Conservation (phyloP, 768 basidiomycete genomes). For the Lanmaoa rubissima region DNA sequence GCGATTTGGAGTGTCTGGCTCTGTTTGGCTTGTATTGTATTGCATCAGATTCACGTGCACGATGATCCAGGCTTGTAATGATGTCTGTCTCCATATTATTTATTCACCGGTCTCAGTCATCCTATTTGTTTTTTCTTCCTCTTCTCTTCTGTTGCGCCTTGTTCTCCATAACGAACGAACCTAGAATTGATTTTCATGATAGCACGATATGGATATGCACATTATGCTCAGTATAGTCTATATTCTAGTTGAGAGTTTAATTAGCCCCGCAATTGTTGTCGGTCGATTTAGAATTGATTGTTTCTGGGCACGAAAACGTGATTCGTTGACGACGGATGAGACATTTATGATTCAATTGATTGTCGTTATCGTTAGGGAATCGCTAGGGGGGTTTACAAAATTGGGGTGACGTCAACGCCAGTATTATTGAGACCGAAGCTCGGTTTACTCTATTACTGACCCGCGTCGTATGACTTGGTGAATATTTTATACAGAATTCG, state of each 20-base stretch:
- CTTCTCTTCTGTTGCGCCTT: neutral
- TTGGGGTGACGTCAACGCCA: neutral
- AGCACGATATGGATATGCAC: slow-evolving; percentile 12
- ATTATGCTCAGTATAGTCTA: slow-evolving; percentile 27
- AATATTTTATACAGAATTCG: no score
- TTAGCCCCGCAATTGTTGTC: slow-evolving; percentile 1
- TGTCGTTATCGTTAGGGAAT: neutral
- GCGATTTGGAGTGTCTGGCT: slow-evolving; percentile 3
- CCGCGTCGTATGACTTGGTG: no score
- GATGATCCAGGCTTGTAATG: neutral
- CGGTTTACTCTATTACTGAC: no score
- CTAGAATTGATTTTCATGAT: neutral
- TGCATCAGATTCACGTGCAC: neutral
- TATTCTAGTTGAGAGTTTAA: slow-evolving; percentile 23
- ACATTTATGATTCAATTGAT: neutral
- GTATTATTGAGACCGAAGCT: no score
- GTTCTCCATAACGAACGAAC: neutral
- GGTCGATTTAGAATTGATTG: neutral
- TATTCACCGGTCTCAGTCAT: slow-evolving; percentile 8
- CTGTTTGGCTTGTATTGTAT: slow-evolving; percentile 7
- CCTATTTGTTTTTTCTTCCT: neutral
- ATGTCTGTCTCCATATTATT: slow-evolving; percentile 11
- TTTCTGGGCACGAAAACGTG: neutral
- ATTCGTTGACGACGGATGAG: neutral
- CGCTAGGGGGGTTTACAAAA: neutral